Conservation (phyloP, 805 yeast species). For the Suhomyces faveliae region DNA sequence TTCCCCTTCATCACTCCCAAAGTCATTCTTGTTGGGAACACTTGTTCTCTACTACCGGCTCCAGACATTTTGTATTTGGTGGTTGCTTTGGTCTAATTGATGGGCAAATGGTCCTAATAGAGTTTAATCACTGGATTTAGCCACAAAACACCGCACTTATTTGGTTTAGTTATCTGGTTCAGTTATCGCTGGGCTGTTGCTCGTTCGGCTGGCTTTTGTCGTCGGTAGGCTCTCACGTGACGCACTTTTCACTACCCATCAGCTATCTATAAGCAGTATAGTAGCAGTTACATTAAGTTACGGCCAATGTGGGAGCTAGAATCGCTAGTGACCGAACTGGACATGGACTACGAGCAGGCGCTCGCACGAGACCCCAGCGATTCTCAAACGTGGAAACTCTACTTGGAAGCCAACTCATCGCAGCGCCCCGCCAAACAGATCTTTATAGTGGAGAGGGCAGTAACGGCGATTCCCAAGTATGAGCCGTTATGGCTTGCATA, state of each 20-base stretch:
- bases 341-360: constrained; percentile 35
- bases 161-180: background rate
- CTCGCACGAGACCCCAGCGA: constrained; percentile 33
- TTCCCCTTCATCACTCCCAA: constrained; percentile 92
- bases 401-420: constrained; percentile 19
- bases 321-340: constrained; percentile 12
- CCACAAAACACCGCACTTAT: no score
- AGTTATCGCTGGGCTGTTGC: background rate
- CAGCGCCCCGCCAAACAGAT: constrained; percentile 29
- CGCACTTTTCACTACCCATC: background rate
- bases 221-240: background rate
- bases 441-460: constrained; percentile 55
- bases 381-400: constrained; percentile 46
- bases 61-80: constrained; percentile 50
- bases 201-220: background rate
- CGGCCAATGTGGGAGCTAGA: background rate
- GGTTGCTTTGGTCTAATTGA: no score
- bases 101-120: background rate
- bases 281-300: background rate
- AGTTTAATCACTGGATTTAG: background rate
- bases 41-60: constrained; percentile 85
- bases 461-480: constrained; percentile 41
- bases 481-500: constrained; percentile 56
- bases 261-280: background rate
- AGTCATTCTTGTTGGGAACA: constrained; percentile 97